Evolutionary conservation across 805 yeast genomes (phyloP).

Genomic region (Saccharomyces paradoxus): DNA sequence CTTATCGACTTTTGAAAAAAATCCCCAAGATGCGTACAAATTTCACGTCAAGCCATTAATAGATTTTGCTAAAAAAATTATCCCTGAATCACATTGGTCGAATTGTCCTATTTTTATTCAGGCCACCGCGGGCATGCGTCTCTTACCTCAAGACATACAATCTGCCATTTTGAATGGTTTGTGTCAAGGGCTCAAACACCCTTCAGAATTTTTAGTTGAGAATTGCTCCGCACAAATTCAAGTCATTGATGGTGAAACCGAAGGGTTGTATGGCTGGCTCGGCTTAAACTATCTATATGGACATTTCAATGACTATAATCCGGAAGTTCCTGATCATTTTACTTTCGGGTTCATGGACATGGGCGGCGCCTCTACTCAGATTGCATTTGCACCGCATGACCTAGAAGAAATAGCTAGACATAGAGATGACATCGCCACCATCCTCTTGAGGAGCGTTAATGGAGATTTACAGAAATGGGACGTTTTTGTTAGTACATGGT

Average conservation of each 20-base stretch:
- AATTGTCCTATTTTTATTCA: slow-evolving; percentile 83
- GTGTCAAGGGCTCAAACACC: slow-evolving; percentile 46
- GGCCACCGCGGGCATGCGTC: slow-evolving; percentile 96
- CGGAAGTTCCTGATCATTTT: slow-evolving; percentile 31
- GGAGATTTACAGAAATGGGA: slow-evolving; percentile 73
- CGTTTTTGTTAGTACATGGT: slow-evolving; percentile 91
- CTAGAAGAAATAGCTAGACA: slow-evolving; percentile 54
- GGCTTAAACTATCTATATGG: slow-evolving; percentile 80
- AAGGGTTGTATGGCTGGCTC: slow-evolving; percentile 94
- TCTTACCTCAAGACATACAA: slow-evolving; percentile 50
- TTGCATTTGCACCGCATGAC: slow-evolving; percentile 80
- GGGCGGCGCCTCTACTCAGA: slow-evolving; percentile 98
- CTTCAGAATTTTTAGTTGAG: slow-evolving; percentile 45
- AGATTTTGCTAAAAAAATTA: slow-evolving; percentile 56
- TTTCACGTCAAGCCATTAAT: slow-evolving; percentile 61
- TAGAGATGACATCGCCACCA: slow-evolving; percentile 60
- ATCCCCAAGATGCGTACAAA: slow-evolving; percentile 53
- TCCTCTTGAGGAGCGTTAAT: slow-evolving; percentile 57
- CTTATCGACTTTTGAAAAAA: slow-evolving; percentile 56
- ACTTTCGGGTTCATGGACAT: slow-evolving; percentile 94
- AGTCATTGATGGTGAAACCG: slow-evolving; percentile 88
- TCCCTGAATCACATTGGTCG: slow-evolving; percentile 52
- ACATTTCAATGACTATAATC: slow-evolving; percentile 44
- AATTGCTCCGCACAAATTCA: slow-evolving; percentile 67
- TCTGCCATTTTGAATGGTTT: slow-evolving; percentile 47